Conservation (phyloP, 2,329 filamentous ascomycete species). For the Eutypa lata region DNA sequence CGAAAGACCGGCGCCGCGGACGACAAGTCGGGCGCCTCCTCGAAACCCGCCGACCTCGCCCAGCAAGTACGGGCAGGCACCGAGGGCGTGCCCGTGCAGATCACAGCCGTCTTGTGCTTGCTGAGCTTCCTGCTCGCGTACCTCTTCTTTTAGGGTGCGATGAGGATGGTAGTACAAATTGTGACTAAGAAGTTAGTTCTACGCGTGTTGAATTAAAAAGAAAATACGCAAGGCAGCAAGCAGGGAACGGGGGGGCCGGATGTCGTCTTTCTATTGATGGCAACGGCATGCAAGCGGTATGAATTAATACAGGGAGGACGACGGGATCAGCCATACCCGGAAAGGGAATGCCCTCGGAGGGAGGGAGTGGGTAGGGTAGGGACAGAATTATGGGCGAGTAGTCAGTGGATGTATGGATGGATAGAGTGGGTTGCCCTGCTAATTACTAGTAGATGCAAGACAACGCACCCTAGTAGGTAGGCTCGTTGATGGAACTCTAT, state of each 20-base stretch:
- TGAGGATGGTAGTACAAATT: conserved; percentile 9
- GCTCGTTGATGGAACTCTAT: not conserved
- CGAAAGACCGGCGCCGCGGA: conserved; percentile 64
- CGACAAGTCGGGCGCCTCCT: conserved; percentile 42
- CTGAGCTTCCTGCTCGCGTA: conserved; percentile 92
- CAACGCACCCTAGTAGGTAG: not conserved
- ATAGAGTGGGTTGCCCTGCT: not conserved
- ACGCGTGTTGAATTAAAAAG: not conserved
- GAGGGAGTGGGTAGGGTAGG: not conserved
- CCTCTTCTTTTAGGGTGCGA: conserved; percentile 74
- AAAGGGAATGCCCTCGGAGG: not conserved
- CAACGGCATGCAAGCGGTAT: not conserved
- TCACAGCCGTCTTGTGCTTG: conserved; percentile 80
- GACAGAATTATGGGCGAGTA: not conserved
- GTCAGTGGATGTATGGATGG: not conserved
- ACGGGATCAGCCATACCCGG: not conserved
- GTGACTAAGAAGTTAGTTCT: not conserved
- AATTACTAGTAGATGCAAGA: not conserved
- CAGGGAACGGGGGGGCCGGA: too few species aligned
- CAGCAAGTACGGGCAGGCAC: conserved; percentile 55
- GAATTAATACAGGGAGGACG: not conserved
- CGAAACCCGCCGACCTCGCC: conserved; percentile 41
- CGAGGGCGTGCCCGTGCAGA: conserved; percentile 82
- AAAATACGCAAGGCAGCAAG: not conserved
- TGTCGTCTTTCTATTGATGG: too few species aligned